Base-by-base conservation (phyloP, 139 green algal genomes). In the Closterium sp. region DNA sequence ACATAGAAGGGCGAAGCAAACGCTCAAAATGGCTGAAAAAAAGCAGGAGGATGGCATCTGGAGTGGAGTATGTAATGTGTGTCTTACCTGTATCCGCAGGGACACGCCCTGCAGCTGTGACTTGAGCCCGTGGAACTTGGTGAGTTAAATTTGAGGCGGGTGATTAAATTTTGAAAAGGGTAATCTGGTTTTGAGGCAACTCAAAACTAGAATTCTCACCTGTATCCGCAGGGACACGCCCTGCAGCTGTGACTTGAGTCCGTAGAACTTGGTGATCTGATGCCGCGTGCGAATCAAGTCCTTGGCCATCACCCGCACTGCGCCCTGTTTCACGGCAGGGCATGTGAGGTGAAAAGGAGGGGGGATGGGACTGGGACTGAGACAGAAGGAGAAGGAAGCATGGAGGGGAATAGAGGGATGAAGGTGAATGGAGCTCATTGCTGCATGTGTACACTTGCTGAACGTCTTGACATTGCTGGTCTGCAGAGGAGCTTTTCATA, bases 301-400 rank as follows among this genome's bases (percentile, higher is more conserved):
- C 95, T 99, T 99, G 31, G 98, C 98, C 97, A 99, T 99, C 28
- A 99, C 97, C 90, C 99, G 98, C 28, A 99, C 98, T 0, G 98
- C 97, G 7, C 98, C 98, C 97, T 99, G 96, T 9, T 17, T 79
- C 62, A 79, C 62, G 27, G 17, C 11, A 91, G 89, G 34, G 0
- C 88, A 85, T 79, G 62, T 3, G 17, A 1, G 9, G 87, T 13
- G 87, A 79, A 24, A 2, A 24, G 87, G 34, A 29, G 17, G 13
- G 38, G 22, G 34, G 24, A n/a, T n/a, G n/a, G n/a, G n/a, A n/a
- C n/a, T n/a, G n/a, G n/a, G n/a, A n/a, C n/a, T n/a, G n/a, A n/a
- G 38, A 50, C 38, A 1, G 38, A 50, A 50, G 38, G 38, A 50
- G 0, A 17, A 9, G 38, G 0, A 50, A 50, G 38, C 3, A 5